These are phyloP conservation scores for Aplosporella prunicola DNA, from an alignment of 2,329 filamentous ascomycete species.

Conservation along the genomic window DNA sequence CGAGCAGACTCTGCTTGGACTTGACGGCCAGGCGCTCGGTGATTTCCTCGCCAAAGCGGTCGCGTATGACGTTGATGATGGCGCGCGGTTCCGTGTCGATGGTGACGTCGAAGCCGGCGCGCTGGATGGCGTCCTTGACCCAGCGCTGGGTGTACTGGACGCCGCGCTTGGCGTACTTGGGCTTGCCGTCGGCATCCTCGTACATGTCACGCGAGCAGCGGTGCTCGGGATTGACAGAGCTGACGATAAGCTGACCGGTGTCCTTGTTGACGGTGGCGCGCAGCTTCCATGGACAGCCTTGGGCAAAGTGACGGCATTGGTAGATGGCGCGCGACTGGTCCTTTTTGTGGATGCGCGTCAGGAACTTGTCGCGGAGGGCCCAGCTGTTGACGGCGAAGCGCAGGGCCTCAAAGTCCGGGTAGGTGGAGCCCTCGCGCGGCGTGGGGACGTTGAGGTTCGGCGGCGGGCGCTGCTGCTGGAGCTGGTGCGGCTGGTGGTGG, in stretches of 20 bases:
- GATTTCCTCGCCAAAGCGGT: conserved; percentile 12
- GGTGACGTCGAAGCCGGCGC: conserved; percentile 10
- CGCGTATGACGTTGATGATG: conserved; percentile 11
- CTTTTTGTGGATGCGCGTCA: conserved; percentile 13
- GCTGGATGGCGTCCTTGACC: conserved; percentile 12
- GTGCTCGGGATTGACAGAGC: conserved; percentile 11
- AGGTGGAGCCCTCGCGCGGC: conserved; percentile 11
- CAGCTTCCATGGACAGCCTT: conserved; percentile 12
- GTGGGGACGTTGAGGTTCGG: conserved; percentile 13
- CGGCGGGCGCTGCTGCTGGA: conserved; percentile 8
- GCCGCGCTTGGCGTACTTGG: conserved; percentile 13
- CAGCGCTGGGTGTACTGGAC: conserved; percentile 14
- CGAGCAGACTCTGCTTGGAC: conserved; percentile 11
- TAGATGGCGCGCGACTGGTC: conserved; percentile 13
- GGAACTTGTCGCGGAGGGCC: conserved; percentile 14
- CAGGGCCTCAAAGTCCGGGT: conserved; percentile 12
- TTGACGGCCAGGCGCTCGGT: conserved; percentile 11
- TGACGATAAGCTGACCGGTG: conserved; percentile 10
- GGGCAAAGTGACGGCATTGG: conserved; percentile 11
- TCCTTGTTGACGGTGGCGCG: conserved; percentile 12
- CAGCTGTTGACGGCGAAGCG: conserved; percentile 13
- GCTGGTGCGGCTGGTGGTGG: conserved; percentile 5
- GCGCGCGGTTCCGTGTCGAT: conserved; percentile 10
- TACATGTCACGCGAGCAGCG: conserved; percentile 11
- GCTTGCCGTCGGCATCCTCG: conserved; percentile 12